Evolutionary conservation across 2,329 filamentous ascomycete species (phyloP), one percentile per base, ranked within the genome.

Genomic region (Rhinocladiella similis): DNA sequence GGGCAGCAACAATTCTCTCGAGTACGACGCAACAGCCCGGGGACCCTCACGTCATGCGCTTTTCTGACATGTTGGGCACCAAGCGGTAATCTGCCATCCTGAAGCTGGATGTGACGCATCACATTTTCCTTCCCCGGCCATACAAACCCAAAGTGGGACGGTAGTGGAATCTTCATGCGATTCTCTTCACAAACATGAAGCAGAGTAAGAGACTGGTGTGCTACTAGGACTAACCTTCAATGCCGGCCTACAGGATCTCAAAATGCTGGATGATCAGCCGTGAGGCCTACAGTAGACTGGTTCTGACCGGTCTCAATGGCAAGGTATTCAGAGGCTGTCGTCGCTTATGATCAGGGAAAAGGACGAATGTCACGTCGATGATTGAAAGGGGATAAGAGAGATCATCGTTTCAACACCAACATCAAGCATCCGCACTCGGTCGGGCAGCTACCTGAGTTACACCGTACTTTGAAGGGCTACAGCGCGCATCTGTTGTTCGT

Each of bases 101-200:
- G 39, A 3, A 18, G 19, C 42, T 48, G 50, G 51, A 58, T 58
- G 56, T 58, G 56, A 58, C 51, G 43, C 51, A 53, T 51, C 50
- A 51, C 38, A 50, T 27, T 39, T 20, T 45, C 45, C 33, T 46
- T 46, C 43, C 20, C 20, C 9, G 43, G n/a, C 25, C n/a, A n/a
- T 25, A 46, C 5, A 5, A 19, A 41, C 5, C 38, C 5, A 7
- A 16, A 13, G 18, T 41, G 38, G n/a, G n/a, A 41, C 29, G 29
- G 10, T 33, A 10, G 29, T 33, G 29, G 10, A 12, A 9, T 33
- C 29, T 33, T 33, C 29, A 33, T 33, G 29, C 29, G 10, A 33
- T 10, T 33, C 18, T 41, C 10, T 16, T 16, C 38, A 41, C 38
- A 41, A 13, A 41, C 16, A 10, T 16, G 38, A 41, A 41, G 14